phyloP scores from a whole-genome alignment of 352 stramenopile species.

The Saprolegnia parasitica region DNA sequence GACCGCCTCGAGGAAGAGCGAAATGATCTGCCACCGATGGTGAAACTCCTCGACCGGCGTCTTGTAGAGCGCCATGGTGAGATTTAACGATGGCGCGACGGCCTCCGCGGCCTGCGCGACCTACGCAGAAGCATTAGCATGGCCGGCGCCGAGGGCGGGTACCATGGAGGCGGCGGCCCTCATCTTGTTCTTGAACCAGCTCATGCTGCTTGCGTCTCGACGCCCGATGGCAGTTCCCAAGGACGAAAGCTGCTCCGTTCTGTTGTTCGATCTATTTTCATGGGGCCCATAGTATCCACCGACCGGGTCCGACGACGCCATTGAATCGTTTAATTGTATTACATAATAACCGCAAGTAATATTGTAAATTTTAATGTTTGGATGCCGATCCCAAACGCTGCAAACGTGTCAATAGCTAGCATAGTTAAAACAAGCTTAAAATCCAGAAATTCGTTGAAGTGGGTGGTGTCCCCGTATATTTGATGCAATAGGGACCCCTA shows the following conservation, averaged over 20 bases:
- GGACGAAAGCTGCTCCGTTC: background rate
- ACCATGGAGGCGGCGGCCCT: slow-evolving; percentile 67
- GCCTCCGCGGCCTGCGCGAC: slow-evolving; percentile 74
- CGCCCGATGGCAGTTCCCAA: background rate
- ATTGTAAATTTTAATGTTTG: background rate
- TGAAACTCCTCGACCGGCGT: slow-evolving; percentile 81
- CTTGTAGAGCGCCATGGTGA: slow-evolving; percentile 51
- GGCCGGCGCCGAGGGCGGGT: slow-evolving; percentile 35
- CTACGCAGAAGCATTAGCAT: background rate
- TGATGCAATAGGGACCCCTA: background rate
- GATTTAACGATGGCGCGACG: slow-evolving; percentile 48
- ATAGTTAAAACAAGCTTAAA: slow-evolving; percentile 11
- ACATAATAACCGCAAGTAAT: background rate
- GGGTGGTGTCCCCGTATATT: background rate
- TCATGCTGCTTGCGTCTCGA: slow-evolving; percentile 36
- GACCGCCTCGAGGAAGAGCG: slow-evolving; percentile 71
- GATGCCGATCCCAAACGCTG: no score
- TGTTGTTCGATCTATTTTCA: slow-evolving; percentile 7
- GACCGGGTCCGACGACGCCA: background rate
- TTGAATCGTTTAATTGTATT: slow-evolving; percentile 1
- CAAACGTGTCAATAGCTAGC: background rate
- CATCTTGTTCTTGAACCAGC: slow-evolving; percentile 74
- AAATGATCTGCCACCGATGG: slow-evolving; percentile 72
- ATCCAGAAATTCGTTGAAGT: slow-evolving; percentile 25
- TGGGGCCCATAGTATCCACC: background rate